These are phyloP conservation scores for Tillandsia leiboldiana DNA, from an alignment of 176 grass and related monocot genomes.

Conservation along the genomic window DNA sequence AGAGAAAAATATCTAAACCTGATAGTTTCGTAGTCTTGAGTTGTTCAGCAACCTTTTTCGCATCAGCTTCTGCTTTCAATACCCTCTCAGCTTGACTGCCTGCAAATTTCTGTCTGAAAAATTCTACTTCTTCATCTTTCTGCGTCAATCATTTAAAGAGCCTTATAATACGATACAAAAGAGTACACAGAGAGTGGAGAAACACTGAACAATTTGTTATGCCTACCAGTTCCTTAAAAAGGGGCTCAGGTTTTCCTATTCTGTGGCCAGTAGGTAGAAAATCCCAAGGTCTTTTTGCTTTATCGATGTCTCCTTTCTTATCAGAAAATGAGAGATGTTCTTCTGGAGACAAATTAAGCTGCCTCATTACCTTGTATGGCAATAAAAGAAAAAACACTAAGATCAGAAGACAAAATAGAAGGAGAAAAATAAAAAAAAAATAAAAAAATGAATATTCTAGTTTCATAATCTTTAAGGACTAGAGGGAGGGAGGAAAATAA, in stretches of 20 bases:
- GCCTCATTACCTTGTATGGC: slow-evolving; percentile 44
- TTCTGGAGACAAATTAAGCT: slow-evolving; percentile 64
- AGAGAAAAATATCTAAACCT: slow-evolving; percentile 27
- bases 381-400: slow-evolving; percentile 6
- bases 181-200: too few species aligned
- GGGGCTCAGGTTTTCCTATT: too few species aligned
- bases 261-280: slow-evolving; percentile 66
- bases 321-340: slow-evolving; percentile 57
- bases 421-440: background rate
- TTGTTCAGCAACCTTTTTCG: slow-evolving; percentile 56
- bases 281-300: slow-evolving; percentile 72
- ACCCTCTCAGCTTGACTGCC: slow-evolving; percentile 76
- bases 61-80: slow-evolving; percentile 60
- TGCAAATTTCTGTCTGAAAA: too few species aligned
- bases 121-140: too few species aligned
- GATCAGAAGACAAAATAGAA: background rate
- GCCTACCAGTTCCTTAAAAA: too few species aligned
- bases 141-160: too few species aligned
- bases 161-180: too few species aligned
- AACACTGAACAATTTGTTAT: too few species aligned
- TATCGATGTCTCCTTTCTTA: slow-evolving; percentile 53
- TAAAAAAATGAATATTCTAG: background rate
- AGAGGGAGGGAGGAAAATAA: background rate
- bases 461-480: background rate
- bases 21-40: slow-evolving; percentile 69